Evolutionary conservation across 1,139 yeast species (phyloP), one percentile per base, ranked within the genome.

Genomic region (Geotrichum carabidarum): DNA sequence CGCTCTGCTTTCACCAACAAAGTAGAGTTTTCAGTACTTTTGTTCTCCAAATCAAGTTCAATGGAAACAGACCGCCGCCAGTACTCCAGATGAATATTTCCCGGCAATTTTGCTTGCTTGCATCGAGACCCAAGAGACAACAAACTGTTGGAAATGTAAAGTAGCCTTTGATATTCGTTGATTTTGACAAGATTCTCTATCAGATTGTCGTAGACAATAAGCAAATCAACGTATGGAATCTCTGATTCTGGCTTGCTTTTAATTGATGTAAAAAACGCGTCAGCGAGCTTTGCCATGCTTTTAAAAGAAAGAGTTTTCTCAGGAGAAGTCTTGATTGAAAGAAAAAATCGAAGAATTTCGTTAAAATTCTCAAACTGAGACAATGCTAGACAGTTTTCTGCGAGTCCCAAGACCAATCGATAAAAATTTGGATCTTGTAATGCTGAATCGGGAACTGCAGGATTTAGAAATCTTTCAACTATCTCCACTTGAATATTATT

Each of bases 111-210:
- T 17, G 40, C 38, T 31, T 46, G 57, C 14, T 36, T 57, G 48
- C 51, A 53, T 15, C 43, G 51, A 9, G 59, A 57, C 6, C 63
- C 63, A 17, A 58, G 42, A 18, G 60, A 54, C 5, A 61, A 51
- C n/a, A 61, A 46, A 27, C 59, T 55, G 52, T 59, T 57, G 8
- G 63, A 60, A 32, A 61, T 54, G 40, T 59, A 58, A 27, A 56
- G 38, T 7, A 61, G 49, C 14, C 57, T 55, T 7, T 46, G 1
- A 9, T 30, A 15, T 35, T 56, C 57, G 4, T 49, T 45, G 4
- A 42, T 32, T 9, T 15, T n/a, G 11, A 17, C 52, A 14, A 51
- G 45, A 15, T 35, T 18, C 12, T 53, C 47, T 3, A 45, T 43
- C 11, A 56, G 44, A 15, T 41, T 46, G n/a, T 54, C 50, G 30